Evolutionary conservation across 2,329 filamentous ascomycete species (phyloP), one percentile per base, ranked within the genome.

Genomic region (Paraconiothyrium sp.): DNA sequence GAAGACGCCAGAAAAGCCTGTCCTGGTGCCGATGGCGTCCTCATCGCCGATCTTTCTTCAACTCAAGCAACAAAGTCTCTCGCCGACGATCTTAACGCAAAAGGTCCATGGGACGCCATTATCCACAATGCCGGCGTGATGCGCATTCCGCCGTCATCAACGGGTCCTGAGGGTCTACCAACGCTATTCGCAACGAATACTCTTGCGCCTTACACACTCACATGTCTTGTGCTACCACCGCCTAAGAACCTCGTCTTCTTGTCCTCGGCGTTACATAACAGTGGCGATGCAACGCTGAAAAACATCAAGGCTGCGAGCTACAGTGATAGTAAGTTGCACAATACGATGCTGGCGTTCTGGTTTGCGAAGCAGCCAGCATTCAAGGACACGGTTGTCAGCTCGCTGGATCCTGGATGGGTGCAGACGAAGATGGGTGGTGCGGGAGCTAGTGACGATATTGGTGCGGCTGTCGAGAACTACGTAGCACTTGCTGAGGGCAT

Each of bases 121-220:
- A 79, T 89, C n/a, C 86, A 88, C 77, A 89, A 88, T 62, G 86
- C 86, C 0, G 86, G 85, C 22, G 35, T 54, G 11, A 54, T 54
- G 50, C 50, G 13, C 50, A 30, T 54, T 20, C 20, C 2, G 65
- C 86, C 30, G 83, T 82, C 59, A 73, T 72, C 34, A 81, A 82
- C n/a, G 78, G 71, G 46, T 80, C 74, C 63, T 74, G 69, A 58
- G 82, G 81, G 80, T 9, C 77, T 86, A 22, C 82, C 84, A 0
- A 78, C 79, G 1, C 76, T 86, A 0, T 84, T 87, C 51, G 80
- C 84, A 0, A 84, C 88, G 49, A 89, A 89, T 66, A 85, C 81
- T 0, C 67, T 89, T 0, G 85, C 86, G 14, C 86, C 86, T 0
- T 89, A 87, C 64, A 78, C 88, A 3, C 76, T 89, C 2, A 84